Evolutionary conservation across 106 monocot genomes (phyloP).

Genomic region (Dendrobium chrysotoxum): DNA sequence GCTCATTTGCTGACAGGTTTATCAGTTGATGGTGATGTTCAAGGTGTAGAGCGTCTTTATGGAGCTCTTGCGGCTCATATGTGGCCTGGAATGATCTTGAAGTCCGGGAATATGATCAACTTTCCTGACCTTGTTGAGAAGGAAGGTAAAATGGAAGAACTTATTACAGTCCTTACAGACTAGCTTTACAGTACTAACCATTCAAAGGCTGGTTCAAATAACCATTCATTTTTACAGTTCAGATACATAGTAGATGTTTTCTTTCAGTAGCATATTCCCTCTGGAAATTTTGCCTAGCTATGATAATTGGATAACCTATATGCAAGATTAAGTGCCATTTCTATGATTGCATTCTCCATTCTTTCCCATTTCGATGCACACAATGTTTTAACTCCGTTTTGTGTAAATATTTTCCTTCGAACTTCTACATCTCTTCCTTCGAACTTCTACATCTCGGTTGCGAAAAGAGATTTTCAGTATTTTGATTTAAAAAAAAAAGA

Average conservation of each 20-base stretch:
- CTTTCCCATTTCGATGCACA: too few relatives aligned
- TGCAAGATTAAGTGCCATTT: not conserved
- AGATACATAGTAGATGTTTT: not conserved
- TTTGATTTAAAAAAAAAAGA: too few relatives aligned
- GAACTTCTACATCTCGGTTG: too few relatives aligned
- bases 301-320: not conserved
- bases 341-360: too few relatives aligned
- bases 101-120: constrained; percentile 61
- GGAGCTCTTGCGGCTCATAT: constrained; percentile 92
- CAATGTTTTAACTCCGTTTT: too few relatives aligned
- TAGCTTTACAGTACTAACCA: not conserved
- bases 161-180: not conserved
- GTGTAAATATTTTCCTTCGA: too few relatives aligned
- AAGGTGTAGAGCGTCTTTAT: constrained; percentile 75
- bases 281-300: not conserved
- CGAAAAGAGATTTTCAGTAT: too few relatives aligned
- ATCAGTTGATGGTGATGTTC: constrained; percentile 87
- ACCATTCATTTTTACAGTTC: not conserved
- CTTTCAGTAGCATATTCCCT: not conserved
- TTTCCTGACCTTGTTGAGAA: constrained; percentile 28
- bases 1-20: constrained; percentile 47
- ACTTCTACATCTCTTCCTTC: too few relatives aligned
- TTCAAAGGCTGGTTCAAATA: not conserved
- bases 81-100: constrained; percentile 99
- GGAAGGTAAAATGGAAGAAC: constrained; percentile 33